Conservation (phyloP, 345 rosid genomes). For the Boechera divaricarpa region DNA sequence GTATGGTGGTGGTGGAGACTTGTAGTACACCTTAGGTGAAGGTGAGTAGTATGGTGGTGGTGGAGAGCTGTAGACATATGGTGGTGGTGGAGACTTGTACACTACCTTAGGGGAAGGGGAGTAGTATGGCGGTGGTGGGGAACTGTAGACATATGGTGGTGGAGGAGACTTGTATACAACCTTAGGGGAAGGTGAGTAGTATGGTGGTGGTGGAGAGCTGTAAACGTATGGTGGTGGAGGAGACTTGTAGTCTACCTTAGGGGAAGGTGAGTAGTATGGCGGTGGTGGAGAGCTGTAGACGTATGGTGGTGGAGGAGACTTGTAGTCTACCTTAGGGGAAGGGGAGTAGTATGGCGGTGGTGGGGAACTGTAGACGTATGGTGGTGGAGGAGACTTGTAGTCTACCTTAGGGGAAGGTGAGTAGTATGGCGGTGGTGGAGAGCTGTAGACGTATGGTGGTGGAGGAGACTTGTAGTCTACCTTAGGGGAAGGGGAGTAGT, state of each 20-base stretch:
- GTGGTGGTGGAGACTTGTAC: conserved; percentile 17
- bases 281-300: conserved; percentile 25
- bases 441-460: not conserved
- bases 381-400: not conserved
- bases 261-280: conserved; percentile 3
- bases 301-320: not conserved
- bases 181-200: conserved; percentile 14
- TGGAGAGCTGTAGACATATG: not conserved
- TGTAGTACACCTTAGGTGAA: not conserved
- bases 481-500: not conserved
- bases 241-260: not conserved
- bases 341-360: not conserved
- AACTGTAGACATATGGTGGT: not conserved
- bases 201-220: conserved; percentile 17
- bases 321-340: not conserved
- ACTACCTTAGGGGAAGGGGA: not conserved
- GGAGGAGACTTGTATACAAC: conserved; percentile 24
- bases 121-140: conserved; percentile 17
- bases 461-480: not conserved
- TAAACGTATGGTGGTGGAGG: conserved; percentile 31
- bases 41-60: conserved; percentile 16
- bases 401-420: too few species aligned
- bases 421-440: not conserved
- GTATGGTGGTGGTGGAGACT: not conserved
- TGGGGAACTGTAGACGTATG: not conserved